Evolutionary conservation across 2,329 filamentous ascomycete species (phyloP), one percentile per base, ranked within the genome.

Genomic region (Cladosporium velox): DNA sequence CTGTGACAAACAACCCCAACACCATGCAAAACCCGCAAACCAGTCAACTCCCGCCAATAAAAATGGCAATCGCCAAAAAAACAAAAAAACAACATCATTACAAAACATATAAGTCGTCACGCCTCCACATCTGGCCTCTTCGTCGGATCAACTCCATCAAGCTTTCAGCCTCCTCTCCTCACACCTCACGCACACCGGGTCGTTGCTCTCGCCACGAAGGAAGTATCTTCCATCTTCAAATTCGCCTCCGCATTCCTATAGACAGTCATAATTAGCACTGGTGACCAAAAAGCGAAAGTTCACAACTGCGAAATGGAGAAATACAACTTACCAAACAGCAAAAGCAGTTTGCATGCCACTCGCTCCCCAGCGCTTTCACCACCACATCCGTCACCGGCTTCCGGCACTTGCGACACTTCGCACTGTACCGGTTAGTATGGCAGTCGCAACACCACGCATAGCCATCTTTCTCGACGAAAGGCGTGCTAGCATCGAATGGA

Each of bases 361-460:
- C 94, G 14, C 88, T 88, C 5, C 92, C 94, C 52, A 99, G 83
- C 0, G 95, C 95, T 75, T 90, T 90, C 24, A 99, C 88, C 67
- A 97, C 96, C 75, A 94, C 88, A 59, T 97, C 94, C 61, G 95
- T 88, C 64, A 98, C 93, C 10, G 93, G 91, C 73, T 86, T 88
- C 73, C 87, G 88, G 80, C 95, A 99, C 73, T 90, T 92, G 72
- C 87, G 87, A 79, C 95, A 99, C 79, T 96, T 96, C 55, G 92
- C 90, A 14, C 91, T 91, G 14, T 93, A 97, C 38, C 95, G 88
- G 75, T 93, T 91, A 15, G 93, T 96, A 81, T 98, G 94, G 77
- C 95, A 99, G 26, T 86, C 86, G 57, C 98, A 87, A 79, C 95
- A 99, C 93, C 95, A 99, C 5, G 95, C 95, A 78, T 96, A 98